Base-by-base conservation (phyloP, 179 eudicot genomes). In the Corrigiola litoralis region DNA sequence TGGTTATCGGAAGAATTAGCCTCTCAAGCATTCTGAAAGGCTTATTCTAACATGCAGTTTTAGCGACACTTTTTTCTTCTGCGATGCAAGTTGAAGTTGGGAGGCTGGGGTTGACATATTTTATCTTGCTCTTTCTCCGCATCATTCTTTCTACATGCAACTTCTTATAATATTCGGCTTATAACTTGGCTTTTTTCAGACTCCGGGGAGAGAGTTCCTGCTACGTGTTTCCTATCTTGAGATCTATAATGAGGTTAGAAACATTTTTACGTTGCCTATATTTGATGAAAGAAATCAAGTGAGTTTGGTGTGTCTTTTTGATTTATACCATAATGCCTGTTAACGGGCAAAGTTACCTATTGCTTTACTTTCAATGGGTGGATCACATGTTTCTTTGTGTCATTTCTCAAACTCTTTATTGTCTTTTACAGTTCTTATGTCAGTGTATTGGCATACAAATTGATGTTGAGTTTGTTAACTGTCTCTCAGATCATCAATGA, bases 191-290 rank as follows among this genome's bases (percentile, higher is more conserved):
- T 64, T 65, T 57, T 10, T 78, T 70, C 90, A 91, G 97, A 88
- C 97, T 57, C 94, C 96, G 24, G 98, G 96, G 13, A 71, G 95
- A 68, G 98, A 92, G 78, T 92, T 84, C 79, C 78, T 92, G 62
- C 92, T 92, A 62, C 96, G 98, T 10, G 98, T 92, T 9, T 92
- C 98, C 24, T 92, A 92, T 70, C 90, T 92, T 65, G 98, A 92
- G 80, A 92, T 92, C 74, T 92, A 92, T 69, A 92, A 92, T 61
- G 98, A 92, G 98, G 98, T 92, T 48, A 72, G 84, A 67, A 14
- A 24, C 53, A 25, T 8, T 8, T 32, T 1, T 63, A 40, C 20
- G 31, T 38, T 23, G 13, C 41, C 28, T 18, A 4, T 57, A 31
- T 34, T 65, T 56, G 36, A 24, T 47, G 40, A 14, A n/a, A 23